Evolutionary conservation across 495 filamentous ascomycete genomes (phyloP).

Genomic region (Glonium stellatum): DNA sequence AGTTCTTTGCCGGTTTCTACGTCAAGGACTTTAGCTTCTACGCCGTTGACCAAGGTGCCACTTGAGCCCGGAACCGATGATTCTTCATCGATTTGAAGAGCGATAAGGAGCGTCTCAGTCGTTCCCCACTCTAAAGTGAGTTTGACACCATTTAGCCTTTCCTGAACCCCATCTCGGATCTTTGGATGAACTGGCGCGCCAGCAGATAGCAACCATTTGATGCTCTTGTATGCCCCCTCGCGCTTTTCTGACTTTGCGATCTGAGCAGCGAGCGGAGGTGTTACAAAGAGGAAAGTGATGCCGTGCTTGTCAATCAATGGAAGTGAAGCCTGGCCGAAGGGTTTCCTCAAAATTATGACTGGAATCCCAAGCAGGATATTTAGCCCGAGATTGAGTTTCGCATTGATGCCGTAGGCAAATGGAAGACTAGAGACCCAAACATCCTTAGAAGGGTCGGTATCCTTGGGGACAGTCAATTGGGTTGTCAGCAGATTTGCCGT

Average conservation of each 20-base stretch:
- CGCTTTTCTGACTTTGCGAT: slow-evolving; percentile 20
- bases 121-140: slow-evolving; percentile 29
- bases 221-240: slow-evolving; percentile 1
- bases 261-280: slow-evolving; percentile 25
- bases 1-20: slow-evolving; percentile 22
- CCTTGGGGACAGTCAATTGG: slow-evolving; percentile 14
- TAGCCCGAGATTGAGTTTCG: slow-evolving; percentile 26
- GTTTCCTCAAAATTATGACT: slow-evolving; percentile 20
- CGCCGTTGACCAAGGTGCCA: slow-evolving; percentile 27
- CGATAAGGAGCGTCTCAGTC: slow-evolving; percentile 27
- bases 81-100: slow-evolving; percentile 26
- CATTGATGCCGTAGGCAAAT: slow-evolving; percentile 30
- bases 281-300: slow-evolving; percentile 28
- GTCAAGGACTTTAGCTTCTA: slow-evolving; percentile 25
- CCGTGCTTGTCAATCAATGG: slow-evolving; percentile 18
- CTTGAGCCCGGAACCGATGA: slow-evolving; percentile 21
- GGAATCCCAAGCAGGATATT: slow-evolving; percentile 30
- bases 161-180: slow-evolving; percentile 19
- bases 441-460: slow-evolving; percentile 21
- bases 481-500: slow-evolving; percentile 22
- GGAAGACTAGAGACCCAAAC: slow-evolving; percentile 26
- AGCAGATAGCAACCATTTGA: slow-evolving; percentile 31
- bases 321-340: slow-evolving; percentile 19
- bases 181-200: slow-evolving; percentile 28
- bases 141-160: slow-evolving; percentile 20